Conservation (phyloP, 164 flowering plant genomes). For the Brasenia schreberi region DNA sequence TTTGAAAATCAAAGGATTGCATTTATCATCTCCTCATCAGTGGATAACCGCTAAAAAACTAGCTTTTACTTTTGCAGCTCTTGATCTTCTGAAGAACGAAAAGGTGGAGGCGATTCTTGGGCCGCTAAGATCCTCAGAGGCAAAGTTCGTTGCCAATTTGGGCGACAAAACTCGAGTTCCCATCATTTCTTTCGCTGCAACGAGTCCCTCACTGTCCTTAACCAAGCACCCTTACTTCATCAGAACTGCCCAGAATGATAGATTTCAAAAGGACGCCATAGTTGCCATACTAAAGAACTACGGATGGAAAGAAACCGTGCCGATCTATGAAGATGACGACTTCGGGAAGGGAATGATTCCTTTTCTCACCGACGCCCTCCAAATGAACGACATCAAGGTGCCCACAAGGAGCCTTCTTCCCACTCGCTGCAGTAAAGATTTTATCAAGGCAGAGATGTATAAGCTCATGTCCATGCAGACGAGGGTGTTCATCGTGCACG, state of each 20-base stretch:
- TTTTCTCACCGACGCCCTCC: constrained; percentile 4
- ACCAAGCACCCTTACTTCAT: constrained; percentile 8
- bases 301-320: constrained; percentile 10
- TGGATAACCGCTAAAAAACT: no score
- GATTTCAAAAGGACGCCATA: constrained; percentile 6
- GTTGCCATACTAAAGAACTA: constrained; percentile 6
- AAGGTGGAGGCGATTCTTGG: constrained; percentile 11
- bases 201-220: constrained; percentile 4
- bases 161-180: constrained; percentile 5
- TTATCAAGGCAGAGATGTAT: constrained; percentile 4
- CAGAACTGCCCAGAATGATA: constrained; percentile 3
- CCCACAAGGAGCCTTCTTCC: constrained; percentile 2
- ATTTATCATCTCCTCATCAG: no score
- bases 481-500: constrained; percentile 2
- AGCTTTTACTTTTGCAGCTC: constrained; percentile 4
- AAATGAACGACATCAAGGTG: constrained; percentile 1
- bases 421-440: not conserved
- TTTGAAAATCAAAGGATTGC: no score
- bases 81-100: constrained; percentile 10
- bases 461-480: constrained; percentile 7
- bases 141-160: constrained; percentile 6
- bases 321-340: constrained; percentile 5
- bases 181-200: constrained; percentile 2
- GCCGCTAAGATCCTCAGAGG: constrained; percentile 9
- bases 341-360: constrained; percentile 12